A percentile compares a stretch with the other conserved stretches of the same genome.
Conservation (phyloP, 331 rosid species). For the Telfairia occidentalis region DNA sequence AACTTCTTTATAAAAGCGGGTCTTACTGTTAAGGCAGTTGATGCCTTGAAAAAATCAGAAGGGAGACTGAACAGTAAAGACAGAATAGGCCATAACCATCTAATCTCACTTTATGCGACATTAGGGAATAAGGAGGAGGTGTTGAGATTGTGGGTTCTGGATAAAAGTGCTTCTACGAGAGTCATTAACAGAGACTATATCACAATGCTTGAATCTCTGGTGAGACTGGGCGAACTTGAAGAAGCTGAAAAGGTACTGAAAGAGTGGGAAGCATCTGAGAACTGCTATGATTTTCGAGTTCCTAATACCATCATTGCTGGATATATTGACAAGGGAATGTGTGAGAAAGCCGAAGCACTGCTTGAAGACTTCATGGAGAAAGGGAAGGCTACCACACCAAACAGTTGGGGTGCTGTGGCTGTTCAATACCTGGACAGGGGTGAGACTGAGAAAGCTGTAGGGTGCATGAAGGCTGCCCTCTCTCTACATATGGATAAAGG, state of each 20-base stretch:
- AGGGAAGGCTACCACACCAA: constrained; percentile 41
- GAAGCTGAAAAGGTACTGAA: constrained; percentile 52
- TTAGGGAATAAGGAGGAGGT: constrained; percentile 56
- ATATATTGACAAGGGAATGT: constrained; percentile 34
- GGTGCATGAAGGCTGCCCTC: constrained; percentile 45
- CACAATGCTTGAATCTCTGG: constrained; percentile 47
- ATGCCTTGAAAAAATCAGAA: constrained; percentile 52
- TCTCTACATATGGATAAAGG: constrained; percentile 26
- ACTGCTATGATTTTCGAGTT: constrained; percentile 55
- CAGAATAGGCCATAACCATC: constrained; percentile 51
- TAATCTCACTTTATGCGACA: constrained; percentile 52
- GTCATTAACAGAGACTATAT: constrained; percentile 60
- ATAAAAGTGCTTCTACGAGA: constrained; percentile 55
- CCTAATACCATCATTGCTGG: constrained; percentile 46
- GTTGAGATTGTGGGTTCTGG: constrained; percentile 53
- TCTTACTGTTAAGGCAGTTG: constrained; percentile 29
- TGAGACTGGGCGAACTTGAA: constrained; percentile 46
- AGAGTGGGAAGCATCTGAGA: constrained; percentile 76
- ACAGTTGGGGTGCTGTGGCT: constrained; percentile 54
- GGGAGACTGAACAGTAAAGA: constrained; percentile 51
- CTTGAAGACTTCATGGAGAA: constrained; percentile 40
- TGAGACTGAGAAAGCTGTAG: constrained; percentile 46
- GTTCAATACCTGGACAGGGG: constrained; percentile 33
- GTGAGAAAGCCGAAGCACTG: constrained; percentile 49
- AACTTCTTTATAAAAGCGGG: constrained; percentile 50